Conservation (phyloP, 2,329 filamentous ascomycete genomes). For the Dothiorella sarmentorum region DNA sequence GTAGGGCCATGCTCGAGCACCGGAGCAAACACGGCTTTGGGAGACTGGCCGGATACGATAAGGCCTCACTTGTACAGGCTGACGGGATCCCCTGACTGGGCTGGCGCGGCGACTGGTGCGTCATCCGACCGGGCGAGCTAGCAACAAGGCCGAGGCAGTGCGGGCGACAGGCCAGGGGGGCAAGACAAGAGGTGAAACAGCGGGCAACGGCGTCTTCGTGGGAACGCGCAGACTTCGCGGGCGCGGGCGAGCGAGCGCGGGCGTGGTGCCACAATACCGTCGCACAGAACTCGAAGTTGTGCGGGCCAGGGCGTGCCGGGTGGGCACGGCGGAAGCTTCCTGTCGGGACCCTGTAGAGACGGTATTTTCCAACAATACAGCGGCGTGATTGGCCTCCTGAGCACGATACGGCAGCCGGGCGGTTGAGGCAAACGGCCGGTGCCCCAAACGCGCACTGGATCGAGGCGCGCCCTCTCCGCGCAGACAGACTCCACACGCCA, state of each 20-base stretch:
- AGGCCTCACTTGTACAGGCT: not conserved
- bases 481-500: conserved; percentile 11
- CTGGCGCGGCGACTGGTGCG: conserved; percentile 13
- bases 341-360: no score
- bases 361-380: conserved; percentile 5
- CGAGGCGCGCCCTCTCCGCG: conserved; percentile 11
- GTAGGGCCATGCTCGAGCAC: conserved; percentile 16
- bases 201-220: conserved; percentile 2
- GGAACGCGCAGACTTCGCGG: not conserved
- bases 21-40: conserved; percentile 19
- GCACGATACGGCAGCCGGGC: not conserved
- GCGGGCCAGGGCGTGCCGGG: not conserved
- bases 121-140: conserved; percentile 12
- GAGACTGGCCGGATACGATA: conserved; percentile 14
- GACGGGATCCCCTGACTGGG: conserved; percentile 14
- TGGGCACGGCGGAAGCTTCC: not conserved
- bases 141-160: conserved; percentile 6
- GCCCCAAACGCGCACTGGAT: conserved; percentile 10
- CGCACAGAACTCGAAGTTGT: conserved; percentile 8
- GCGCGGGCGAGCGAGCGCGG: not conserved
- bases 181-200: conserved; percentile 13
- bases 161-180: conserved; percentile 1
- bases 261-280: conserved; percentile 8
- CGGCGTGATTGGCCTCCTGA: conserved; percentile 10
- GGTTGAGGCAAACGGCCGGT: conserved; percentile 11